Base-by-base conservation (phyloP, 1,284 basidiomycete genomes). In the Papiliotrema nemorosa region DNA sequence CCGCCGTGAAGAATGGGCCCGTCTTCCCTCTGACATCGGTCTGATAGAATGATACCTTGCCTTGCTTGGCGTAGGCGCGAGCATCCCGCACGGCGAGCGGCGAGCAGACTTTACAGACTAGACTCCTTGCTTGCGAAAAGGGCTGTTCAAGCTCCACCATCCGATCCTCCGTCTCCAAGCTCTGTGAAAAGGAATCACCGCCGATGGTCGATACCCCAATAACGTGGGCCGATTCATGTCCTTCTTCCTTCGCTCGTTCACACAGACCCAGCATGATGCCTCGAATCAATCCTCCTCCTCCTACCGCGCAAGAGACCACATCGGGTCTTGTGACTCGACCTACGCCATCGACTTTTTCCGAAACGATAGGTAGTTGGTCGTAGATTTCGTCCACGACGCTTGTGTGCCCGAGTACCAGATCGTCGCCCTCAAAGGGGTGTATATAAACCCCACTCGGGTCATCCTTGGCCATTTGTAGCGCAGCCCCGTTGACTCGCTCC, bases 401-500 rank as follows among this genome's bases (percentile, higher is more conserved):
- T 12, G 36, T n/a, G 42, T 53, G 51, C 3, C 51, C 51, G 16
- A 31, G 39, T 26, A 53, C 42, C 13, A 53, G 34, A 27, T 45
- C 35, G 10, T 53, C 51, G 33, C 51, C 51, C 13, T 29, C 41
- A 41, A 53, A 53, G 1, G 51, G 46, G 35, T 53, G 51, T 20
- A 53, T 27, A 25, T 53, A 53, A n/a, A 27, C 20, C 10, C 25
- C 46, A 10, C 20, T 44, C 9, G 40, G 46, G 10, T 46, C 41
- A 22, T 24, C 20, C 27, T 20, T 18, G 21, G 26, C 51, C 12
- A 48, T 6, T 7, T 29, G 24, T 7, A 7, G 18, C 3, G 51
- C 51, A 10, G n/a, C 36, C 2, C n/a, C 35, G 21, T 49, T 27
- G 14, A 43, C 46, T 3, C 5, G 22, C 16, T 53, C 51, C 51